Evolutionary conservation across 2,329 filamentous ascomycete genomes (phyloP).

Genomic region (Fusarium chlamydosporum): DNA sequence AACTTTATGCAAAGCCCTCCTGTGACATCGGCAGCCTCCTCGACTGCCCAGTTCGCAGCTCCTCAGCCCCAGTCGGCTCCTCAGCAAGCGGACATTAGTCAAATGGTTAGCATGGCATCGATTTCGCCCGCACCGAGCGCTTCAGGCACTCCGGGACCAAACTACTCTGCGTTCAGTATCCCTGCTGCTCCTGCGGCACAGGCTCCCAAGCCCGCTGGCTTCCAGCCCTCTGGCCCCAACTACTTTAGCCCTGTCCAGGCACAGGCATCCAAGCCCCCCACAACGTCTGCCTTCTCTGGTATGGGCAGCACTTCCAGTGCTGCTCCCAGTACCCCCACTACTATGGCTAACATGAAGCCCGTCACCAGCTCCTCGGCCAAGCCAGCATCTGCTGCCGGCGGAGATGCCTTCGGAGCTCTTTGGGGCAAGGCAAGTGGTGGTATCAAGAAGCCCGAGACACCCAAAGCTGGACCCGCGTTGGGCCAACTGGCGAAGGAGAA

Average conservation of each 20-base stretch:
- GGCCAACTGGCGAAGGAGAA: slow-evolving; percentile 98
- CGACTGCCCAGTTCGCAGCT: slow-evolving; percentile 78
- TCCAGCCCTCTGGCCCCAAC: slow-evolving; percentile 83
- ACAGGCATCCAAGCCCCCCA: slow-evolving; percentile 50
- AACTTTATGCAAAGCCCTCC: slow-evolving; percentile 60
- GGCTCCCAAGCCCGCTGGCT: slow-evolving; percentile 71
- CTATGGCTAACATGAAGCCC: slow-evolving; percentile 64
- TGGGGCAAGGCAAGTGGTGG: slow-evolving; percentile 82
- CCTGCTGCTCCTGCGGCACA: slow-evolving; percentile 57
- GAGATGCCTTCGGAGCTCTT: slow-evolving; percentile 90
- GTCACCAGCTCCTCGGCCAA: slow-evolving; percentile 65
- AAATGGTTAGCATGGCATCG: slow-evolving; percentile 83
- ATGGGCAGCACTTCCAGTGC: slow-evolving; percentile 50
- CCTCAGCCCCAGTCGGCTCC: slow-evolving; percentile 89
- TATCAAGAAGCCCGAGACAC: slow-evolving; percentile 78
- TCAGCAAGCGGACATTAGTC: slow-evolving; percentile 83
- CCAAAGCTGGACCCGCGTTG: slow-evolving; percentile 79
- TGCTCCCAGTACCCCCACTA: slow-evolving; percentile 55
- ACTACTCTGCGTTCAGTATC: slow-evolving; percentile 73
- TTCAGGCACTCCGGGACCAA: slow-evolving; percentile 68
- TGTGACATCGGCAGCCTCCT: slow-evolving; percentile 66
- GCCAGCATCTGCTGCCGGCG: slow-evolving; percentile 68
- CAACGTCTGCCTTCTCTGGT: slow-evolving; percentile 50
- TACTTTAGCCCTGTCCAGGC: slow-evolving; percentile 89
- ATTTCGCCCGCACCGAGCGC: slow-evolving; percentile 79